Base-by-base conservation (phyloP, 768 basidiomycete species). In the Hypsizygus marmoreus region DNA sequence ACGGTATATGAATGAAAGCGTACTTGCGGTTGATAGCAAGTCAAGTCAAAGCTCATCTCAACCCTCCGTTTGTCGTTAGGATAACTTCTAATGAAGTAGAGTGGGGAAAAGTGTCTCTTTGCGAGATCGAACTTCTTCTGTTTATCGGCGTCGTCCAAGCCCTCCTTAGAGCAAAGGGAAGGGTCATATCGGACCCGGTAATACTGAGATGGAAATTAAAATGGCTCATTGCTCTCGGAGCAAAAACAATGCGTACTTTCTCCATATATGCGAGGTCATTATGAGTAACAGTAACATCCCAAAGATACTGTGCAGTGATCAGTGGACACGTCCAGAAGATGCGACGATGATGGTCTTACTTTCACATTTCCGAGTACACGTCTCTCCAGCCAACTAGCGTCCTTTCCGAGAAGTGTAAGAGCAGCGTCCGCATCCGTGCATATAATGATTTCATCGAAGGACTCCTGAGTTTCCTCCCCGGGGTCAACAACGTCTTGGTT, bases 1-100 rank as follows among this genome's bases (percentile, higher is more conserved):
- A n/a, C 22, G n/a, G 31, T 9, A 8, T 13, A 31, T 7, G 11
- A 23, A 12, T 19, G 4, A 12, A 31, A 4, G 14, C 60, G 59
- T 49, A 72, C 70, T 60, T 76, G 73, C 6, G 74, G 70, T 58
- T 76, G 74, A 51, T 76, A 77, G 49, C 69, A 62, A 7, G 73
- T 74, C 23, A 76, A 56, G 51, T 77, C 74, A 57, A 77, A 78
- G 52, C 72, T 73, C 77, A 77, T 79, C 57, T 78, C 76, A 36
- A 77, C 66, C 64, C 72, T 76, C 28, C 60, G 64, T 50, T 67
- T 73, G 53, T 74, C 73, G 20, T 60, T 43, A 5, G 64, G 66
- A 40, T 78, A 73, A 40, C 69, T 72, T 49, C 69, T 65, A 24
- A 73, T 75, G 53, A 71, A 77, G 52, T 77, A 76, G 12, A 77